These are phyloP conservation scores for Rhodotorula sp. DNA, from an alignment of 1,284 basidiomycete genomes.

Conservation along the genomic window DNA sequence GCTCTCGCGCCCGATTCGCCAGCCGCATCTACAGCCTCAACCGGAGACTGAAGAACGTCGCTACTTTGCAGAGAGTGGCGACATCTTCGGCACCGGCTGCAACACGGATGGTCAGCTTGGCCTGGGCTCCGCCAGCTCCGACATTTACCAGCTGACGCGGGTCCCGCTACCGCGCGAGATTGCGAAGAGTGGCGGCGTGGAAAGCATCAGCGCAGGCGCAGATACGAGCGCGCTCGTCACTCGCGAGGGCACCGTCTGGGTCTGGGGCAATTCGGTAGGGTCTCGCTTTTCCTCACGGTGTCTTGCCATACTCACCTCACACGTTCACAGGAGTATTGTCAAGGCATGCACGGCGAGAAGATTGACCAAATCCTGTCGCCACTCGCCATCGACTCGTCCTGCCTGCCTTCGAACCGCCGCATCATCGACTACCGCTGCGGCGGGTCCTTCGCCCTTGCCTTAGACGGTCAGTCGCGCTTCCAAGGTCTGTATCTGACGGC, in stretches of 20 bases:
- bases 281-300: not conserved
- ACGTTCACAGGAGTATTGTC: slow-evolving; percentile 40
- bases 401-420: slow-evolving; percentile 24
- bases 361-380: slow-evolving; percentile 76
- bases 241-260: slow-evolving; percentile 33
- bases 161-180: slow-evolving; percentile 27
- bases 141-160: slow-evolving; percentile 28
- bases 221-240: slow-evolving; percentile 43
- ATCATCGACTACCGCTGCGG: slow-evolving; percentile 41
- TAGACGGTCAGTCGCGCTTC: slow-evolving; percentile 36
- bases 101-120: slow-evolving; percentile 46
- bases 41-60: not conserved
- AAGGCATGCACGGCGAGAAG: slow-evolving; percentile 41
- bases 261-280: slow-evolving; percentile 45
- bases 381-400: slow-evolving; percentile 66
- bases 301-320: not conserved
- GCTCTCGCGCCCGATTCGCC: not conserved
- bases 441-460: slow-evolving; percentile 41
- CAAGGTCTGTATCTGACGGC: not conserved
- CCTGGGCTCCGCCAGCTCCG: slow-evolving; percentile 17
- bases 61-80: slow-evolving; percentile 30
- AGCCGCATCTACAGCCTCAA: no score
- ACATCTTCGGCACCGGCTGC: slow-evolving; percentile 42
- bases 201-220: slow-evolving; percentile 35
- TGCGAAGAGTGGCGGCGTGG: slow-evolving; percentile 25